Evolutionary conservation across 495 filamentous ascomycete genomes (phyloP).

Genomic region (Antarctomyces pellizariae): DNA sequence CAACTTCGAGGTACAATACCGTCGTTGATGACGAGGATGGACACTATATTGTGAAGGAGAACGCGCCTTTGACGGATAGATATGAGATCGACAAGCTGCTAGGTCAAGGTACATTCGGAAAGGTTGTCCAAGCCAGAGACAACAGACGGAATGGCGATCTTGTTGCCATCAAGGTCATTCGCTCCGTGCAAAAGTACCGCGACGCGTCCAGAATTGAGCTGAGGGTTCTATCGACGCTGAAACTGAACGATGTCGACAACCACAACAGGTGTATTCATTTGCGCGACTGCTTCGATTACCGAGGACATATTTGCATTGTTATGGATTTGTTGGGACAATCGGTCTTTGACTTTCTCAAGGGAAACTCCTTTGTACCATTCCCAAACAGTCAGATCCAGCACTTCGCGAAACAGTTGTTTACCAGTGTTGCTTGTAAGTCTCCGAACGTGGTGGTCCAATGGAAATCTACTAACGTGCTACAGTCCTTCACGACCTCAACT

Average conservation of each 20-base stretch:
- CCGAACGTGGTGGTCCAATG: conserved; percentile 1
- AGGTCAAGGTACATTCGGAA: conserved; percentile 93
- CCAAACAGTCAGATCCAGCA: conserved; percentile 97
- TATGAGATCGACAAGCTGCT: conserved; percentile 82
- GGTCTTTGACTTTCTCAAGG: conserved; percentile 95
- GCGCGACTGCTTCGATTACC: conserved; percentile 90
- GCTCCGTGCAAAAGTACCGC: conserved; percentile 92
- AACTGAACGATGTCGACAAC: conserved; percentile 75
- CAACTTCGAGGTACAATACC: conserved; percentile 26
- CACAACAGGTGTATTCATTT: conserved; percentile 94
- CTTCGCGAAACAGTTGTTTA: conserved; percentile 86
- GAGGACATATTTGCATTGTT: conserved; percentile 96
- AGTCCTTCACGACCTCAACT: conserved; percentile 94
- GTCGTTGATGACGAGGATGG: conserved; percentile 84
- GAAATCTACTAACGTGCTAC: conserved; percentile 6
- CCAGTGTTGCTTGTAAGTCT: conserved; percentile 88
- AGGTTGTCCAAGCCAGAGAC: conserved; percentile 85
- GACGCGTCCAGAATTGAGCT: conserved; percentile 94
- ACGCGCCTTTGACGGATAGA: conserved; percentile 62
- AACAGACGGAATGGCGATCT: conserved; percentile 43
- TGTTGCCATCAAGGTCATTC: conserved; percentile 92
- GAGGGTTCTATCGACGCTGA: conserved; percentile 70
- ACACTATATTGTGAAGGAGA: conserved; percentile 76
- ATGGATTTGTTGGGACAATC: conserved; percentile 91
- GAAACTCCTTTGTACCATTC: conserved; percentile 84